These are phyloP conservation scores for Tetrapisispora phaffii DNA, from an alignment of 805 yeast species.

Conservation along the genomic window DNA sequence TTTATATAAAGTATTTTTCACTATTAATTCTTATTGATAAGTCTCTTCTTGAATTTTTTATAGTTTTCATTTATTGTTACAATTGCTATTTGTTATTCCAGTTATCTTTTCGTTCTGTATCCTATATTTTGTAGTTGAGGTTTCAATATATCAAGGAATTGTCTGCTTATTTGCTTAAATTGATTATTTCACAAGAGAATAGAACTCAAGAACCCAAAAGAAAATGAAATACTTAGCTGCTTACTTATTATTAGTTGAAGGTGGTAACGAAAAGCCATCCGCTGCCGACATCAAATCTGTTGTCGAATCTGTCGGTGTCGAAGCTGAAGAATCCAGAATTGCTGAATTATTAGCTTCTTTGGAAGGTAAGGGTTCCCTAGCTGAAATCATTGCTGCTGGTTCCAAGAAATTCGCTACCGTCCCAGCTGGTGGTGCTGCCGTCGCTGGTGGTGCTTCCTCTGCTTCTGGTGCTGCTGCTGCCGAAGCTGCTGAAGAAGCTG, in stretches of 20 bases:
- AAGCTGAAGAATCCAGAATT: slow-evolving; percentile 70
- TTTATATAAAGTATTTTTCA: no score
- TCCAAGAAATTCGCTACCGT: slow-evolving; percentile 70
- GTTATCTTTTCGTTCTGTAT: no score
- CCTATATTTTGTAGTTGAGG: no score
- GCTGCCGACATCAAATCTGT: slow-evolving; percentile 66
- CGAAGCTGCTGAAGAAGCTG: slow-evolving; percentile 49
- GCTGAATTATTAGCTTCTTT: slow-evolving; percentile 56
- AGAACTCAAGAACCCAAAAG: slow-evolving; percentile 7
- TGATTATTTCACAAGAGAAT: slow-evolving; percentile 27
- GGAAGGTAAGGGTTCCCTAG: slow-evolving; percentile 61
- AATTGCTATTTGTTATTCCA: no score
- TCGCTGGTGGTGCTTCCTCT: slow-evolving; percentile 4
- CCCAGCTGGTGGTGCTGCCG: slow-evolving; percentile 55
- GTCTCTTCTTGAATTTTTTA: background rate
- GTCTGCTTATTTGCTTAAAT: slow-evolving; percentile 32
- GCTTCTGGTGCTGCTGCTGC: slow-evolving; percentile 5
- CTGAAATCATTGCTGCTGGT: slow-evolving; percentile 73
- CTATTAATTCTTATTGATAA: background rate
- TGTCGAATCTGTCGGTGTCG: slow-evolving; percentile 68
- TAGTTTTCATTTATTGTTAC: background rate
- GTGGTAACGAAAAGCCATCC: slow-evolving; percentile 77
- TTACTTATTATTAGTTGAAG: slow-evolving; percentile 79
- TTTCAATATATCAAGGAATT: slow-evolving; percentile 25
- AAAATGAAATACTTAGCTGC: slow-evolving; percentile 87